A percentile compares a stretch with the other conserved stretches of the same genome.
phyloP scores from a whole-genome alignment of 2,329 filamentous ascomycete genomes.

The Mycosphaerella arachidis region DNA sequence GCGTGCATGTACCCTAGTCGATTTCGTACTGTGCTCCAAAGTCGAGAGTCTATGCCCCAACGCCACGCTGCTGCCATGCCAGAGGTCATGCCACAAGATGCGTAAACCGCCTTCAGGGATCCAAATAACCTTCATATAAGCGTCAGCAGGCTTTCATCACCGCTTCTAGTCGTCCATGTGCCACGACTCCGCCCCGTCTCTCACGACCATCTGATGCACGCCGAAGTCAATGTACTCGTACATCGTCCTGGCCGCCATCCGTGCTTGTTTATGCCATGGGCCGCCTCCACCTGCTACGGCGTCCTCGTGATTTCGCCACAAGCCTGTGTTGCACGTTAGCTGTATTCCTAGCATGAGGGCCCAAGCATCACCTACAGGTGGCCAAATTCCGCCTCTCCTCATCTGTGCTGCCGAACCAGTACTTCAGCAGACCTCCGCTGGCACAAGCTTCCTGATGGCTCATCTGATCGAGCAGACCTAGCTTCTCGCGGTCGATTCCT shows the following conservation, averaged over 20 bases:
- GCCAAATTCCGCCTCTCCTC: slow-evolving; percentile 70
- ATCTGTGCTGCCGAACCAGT: slow-evolving; percentile 82
- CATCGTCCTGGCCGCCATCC: slow-evolving; percentile 45
- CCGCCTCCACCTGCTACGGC: slow-evolving; percentile 57
- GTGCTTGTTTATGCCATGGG: slow-evolving; percentile 54
- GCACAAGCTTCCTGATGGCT: slow-evolving; percentile 75
- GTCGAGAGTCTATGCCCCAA: background rate
- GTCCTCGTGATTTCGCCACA: slow-evolving; percentile 58
- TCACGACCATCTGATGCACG: slow-evolving; percentile 54
- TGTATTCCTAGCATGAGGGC: background rate
- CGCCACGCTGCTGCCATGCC: background rate
- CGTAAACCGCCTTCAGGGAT: too few species aligned
- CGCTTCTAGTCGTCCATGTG: slow-evolving; percentile 16
- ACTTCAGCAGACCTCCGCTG: slow-evolving; percentile 80
- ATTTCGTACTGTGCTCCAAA: background rate
- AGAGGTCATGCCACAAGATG: background rate
- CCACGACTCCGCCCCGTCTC: slow-evolving; percentile 62
- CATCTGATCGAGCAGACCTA: slow-evolving; percentile 70
- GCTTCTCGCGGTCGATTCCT: slow-evolving; percentile 61
- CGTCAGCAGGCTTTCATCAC: background rate
- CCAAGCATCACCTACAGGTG: slow-evolving; percentile 48
- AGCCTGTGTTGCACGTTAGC: slow-evolving; percentile 47
- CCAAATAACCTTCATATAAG: too few species aligned
- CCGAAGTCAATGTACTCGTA: slow-evolving; percentile 42
- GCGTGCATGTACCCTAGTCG: background rate